Percentiles rank a stretch among this genome's conserved stretches.
Conservation (phyloP, 2,329 filamentous ascomycete species). For the Exophiala viscosa region DNA sequence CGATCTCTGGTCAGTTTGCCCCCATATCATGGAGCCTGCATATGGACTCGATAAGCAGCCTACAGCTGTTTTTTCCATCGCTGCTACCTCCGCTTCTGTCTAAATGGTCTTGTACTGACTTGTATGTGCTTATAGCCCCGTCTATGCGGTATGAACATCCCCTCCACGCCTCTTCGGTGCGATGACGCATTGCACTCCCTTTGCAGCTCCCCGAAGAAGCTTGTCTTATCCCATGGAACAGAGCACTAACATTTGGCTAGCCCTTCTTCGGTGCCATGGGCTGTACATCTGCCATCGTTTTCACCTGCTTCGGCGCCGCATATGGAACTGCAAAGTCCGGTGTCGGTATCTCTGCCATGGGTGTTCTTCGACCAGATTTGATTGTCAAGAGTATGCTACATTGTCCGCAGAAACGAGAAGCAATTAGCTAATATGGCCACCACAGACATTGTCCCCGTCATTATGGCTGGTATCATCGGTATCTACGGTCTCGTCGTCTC, state of each 20-base stretch:
- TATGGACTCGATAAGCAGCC: slow-evolving; percentile 10
- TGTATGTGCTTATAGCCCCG: slow-evolving; percentile 63
- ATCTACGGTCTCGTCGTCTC: slow-evolving; percentile 93
- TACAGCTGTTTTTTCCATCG: not conserved
- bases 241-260: slow-evolving; percentile 41
- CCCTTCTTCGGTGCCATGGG: slow-evolving; percentile 98
- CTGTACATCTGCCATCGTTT: slow-evolving; percentile 91
- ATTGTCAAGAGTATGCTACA: slow-evolving; percentile 90
- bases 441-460: slow-evolving; percentile 38
- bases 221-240: not conserved
- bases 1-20: slow-evolving; percentile 73
- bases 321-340: slow-evolving; percentile 99
- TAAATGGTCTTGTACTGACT: slow-evolving; percentile 41
- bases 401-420: not conserved
- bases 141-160: slow-evolving; percentile 86
- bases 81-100: not conserved
- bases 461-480: slow-evolving; percentile 99
- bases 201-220: not conserved
- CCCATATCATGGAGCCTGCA: slow-evolving; percentile 30
- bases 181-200: not conserved
- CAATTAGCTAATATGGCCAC: slow-evolving; percentile 1
- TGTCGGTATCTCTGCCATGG: slow-evolving; percentile 97
- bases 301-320: slow-evolving; percentile 92
- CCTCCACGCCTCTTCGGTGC: not conserved
- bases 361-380: slow-evolving; percentile 93